Base-by-base conservation (phyloP, 148 eudicot genomes). In the Polygonum aviculare region DNA sequence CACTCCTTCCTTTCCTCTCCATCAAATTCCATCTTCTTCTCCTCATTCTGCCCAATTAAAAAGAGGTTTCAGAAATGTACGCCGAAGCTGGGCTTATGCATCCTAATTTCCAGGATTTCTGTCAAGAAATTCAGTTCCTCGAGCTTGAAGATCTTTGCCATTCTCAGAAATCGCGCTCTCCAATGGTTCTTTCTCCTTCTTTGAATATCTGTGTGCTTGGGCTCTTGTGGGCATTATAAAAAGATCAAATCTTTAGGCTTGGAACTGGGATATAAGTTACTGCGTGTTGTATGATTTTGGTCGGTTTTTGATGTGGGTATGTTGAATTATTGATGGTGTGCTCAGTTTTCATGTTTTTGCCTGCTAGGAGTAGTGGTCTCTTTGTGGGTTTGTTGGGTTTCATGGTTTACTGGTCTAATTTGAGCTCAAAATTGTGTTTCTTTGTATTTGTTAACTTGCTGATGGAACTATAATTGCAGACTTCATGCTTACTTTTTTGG, bases 71-170 rank as follows among this genome's bases (percentile, higher is more conserved):
- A 35, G 69, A 67, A 67, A 67, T 67, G 72, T 67, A 67, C 44
- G 38, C 72, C 19, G 83, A 45, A 31, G 19, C 85, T 40, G 92
- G 82, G 33, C 80, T 90, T 72, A 67, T 88, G 85, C 88, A 77
- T 59, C 97, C 97, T 63, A 87, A 82, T 81, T 90, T 86, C 75
- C 89, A 87, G 86, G 88, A 70, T 75, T 90, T 86, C 79, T 83
- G 87, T 78, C 90, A 82, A 35, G 92, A 89, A 74, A 71, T 88
- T 73, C 91, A 85, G 59, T 89, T 83, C 35, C 79, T 94, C 70
- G 84, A 88, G 1, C 79, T 94, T 73, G 83, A 88, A 2, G 97
- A 94, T 48, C 82, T 87, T 67, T 84, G 85, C 80, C 78, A 79
- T 80, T 84, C 85, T 69, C 91, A 82, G 65, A 81, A 84, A 81